A percentile compares a stretch with the other conserved stretches of the same genome.
These are phyloP conservation scores for Rhodosporidiobolus sp. DNA, from an alignment of 768 basidiomycete species.

Conservation along the genomic window DNA sequence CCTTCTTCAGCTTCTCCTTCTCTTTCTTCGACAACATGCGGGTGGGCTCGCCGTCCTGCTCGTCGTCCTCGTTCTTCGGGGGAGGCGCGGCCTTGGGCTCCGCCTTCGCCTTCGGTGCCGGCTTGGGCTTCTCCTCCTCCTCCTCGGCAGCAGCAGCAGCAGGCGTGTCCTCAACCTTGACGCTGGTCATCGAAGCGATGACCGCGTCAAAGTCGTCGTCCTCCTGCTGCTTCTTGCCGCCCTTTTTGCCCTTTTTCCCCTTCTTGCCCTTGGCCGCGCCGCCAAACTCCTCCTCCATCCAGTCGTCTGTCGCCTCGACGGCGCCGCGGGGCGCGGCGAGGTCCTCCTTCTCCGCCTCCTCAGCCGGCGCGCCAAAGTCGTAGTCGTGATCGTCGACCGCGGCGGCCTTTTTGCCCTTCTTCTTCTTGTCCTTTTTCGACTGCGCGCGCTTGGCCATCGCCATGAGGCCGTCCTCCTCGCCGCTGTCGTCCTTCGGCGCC, in stretches of 20 bases:
- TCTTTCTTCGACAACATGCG: constrained; percentile 88
- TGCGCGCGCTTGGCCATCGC: constrained; percentile 31
- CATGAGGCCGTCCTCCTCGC: constrained; percentile 36
- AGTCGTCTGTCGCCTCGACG: constrained; percentile 62
- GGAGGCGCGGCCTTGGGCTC: constrained; percentile 47
- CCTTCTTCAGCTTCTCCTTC: constrained; percentile 96
- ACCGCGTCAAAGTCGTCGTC: constrained; percentile 30
- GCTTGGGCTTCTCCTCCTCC: constrained; percentile 1
- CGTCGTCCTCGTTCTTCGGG: constrained; percentile 54
- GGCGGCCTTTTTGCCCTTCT: constrained; percentile 40
- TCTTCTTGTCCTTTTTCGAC: constrained; percentile 42
- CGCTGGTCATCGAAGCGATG: constrained; percentile 12
- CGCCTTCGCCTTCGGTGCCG: constrained; percentile 52
- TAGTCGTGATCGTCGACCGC: constrained; percentile 41
- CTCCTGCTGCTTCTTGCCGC: constrained; percentile 42
- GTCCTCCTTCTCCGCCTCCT: constrained; percentile 49
- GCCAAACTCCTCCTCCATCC: constrained; percentile 71
- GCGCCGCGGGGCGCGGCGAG: constrained; percentile 19
- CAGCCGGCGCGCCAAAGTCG: constrained; percentile 26
- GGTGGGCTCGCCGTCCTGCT: constrained; percentile 50
- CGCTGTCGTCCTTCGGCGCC: constrained; percentile 11
- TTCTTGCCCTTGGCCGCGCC: constrained; percentile 57
- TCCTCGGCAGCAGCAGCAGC: no score
- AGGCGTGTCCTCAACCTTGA: constrained; percentile 15
- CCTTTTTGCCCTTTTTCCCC: constrained; percentile 58